Conservation (phyloP, 345 rosid species). For the Barbarea vulgaris region DNA sequence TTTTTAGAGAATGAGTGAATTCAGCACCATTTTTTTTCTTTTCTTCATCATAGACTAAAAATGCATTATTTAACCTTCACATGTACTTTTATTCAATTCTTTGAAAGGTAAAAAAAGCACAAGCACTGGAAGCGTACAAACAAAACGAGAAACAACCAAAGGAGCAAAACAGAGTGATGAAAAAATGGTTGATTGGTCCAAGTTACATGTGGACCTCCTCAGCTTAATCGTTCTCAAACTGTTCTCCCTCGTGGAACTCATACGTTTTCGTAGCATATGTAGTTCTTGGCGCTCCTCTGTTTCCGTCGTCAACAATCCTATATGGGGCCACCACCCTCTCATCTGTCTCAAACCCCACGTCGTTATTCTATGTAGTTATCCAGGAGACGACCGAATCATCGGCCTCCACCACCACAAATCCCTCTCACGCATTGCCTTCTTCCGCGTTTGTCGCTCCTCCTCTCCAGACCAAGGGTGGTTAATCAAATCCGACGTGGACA, state of each 20-base stretch:
- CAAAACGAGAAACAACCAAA: background rate
- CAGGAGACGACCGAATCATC: too few species aligned
- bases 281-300: background rate
- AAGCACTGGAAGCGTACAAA: background rate
- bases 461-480: background rate
- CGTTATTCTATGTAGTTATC: too few species aligned
- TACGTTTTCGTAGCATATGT: conserved; percentile 15
- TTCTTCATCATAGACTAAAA: background rate
- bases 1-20: background rate
- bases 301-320: background rate
- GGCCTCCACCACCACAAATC: too few species aligned
- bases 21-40: background rate
- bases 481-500: too few species aligned
- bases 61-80: background rate
- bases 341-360: background rate
- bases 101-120: background rate
- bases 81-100: background rate
- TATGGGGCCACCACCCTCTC: background rate
- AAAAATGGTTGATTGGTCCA: background rate
- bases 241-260: background rate
- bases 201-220: background rate
- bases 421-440: background rate
- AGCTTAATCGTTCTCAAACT: background rate
- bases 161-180: background rate
- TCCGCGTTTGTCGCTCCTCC: background rate